Base-by-base conservation (phyloP, 805 yeast genomes). In the Ogataea populi-albae region DNA sequence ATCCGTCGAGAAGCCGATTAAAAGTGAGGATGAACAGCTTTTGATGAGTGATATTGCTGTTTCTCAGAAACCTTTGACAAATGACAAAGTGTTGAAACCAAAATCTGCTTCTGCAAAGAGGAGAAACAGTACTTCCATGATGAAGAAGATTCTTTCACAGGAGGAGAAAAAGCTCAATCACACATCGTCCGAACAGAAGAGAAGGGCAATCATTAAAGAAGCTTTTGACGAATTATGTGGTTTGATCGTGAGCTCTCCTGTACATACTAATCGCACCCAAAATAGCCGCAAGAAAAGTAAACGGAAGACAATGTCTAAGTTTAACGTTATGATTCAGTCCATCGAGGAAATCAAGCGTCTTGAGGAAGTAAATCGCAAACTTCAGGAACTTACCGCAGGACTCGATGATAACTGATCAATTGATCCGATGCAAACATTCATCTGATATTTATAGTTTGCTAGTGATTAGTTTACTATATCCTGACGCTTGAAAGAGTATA, bases 131-230 rank as follows among this genome's bases (percentile, higher is more conserved):
- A n/a, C 17, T 3, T 17, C 26, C 9, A 16, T 29, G 4, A 22
- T 39, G 3, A 47, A 41, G 33, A 37, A 35, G 11, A 17, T 26
- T 4, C 37, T 66, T 17, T 39, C 62, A 1, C 53, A 52, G 24
- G 59, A 58, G 35, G 66, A 65, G 38, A 65, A 62, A 40, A 50
- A 65, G 31, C 37, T 49, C 19, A 58, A 64, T 38, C 71, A 66
- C 43, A 61, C 66, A 4, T 50, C 63, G n/a, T 59, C 64, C 24
- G 71, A 66, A 48, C 68, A 66, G 47, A 59, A 55, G 40, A 49
- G 71, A 23, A 52, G 71, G 30, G 52, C 55, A 17, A 46, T 57
- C 31, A 65, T 66, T 34, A 63, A 62, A 37, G 47, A 45, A 11
- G 63, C 70, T 3, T 66, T 61, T 40, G 68, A 66, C 30, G 45